Base-by-base conservation (phyloP, 495 filamentous ascomycete species). In the Cercophora scortea region DNA sequence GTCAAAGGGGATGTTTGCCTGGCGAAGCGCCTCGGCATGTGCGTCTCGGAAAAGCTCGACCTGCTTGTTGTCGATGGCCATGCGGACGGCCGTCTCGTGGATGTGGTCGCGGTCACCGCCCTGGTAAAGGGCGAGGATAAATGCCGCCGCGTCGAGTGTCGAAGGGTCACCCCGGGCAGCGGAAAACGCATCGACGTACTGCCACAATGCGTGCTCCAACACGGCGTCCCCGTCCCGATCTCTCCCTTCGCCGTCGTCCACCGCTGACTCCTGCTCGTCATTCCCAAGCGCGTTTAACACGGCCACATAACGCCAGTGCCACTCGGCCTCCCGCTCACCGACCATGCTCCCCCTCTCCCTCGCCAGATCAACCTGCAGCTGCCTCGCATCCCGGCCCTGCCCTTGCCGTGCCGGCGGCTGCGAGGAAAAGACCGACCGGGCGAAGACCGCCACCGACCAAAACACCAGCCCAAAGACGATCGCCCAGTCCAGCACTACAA, bases 401-500 rank as follows among this genome's bases (percentile, higher is more conserved):
- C 25, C 25, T 25, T 5, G 25, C 25, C 25, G 25, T 5, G 25
- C 5, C 10, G 8, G 15, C 13, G 40, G 17, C 39, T 15, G 47
- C 13, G 12, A 5, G 7, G 11, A 25, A 33, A 52, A 8, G n/a
- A 57, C 19, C 0, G 54, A 17, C 46, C 49, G 38, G 8, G 34
- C 45, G 10, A 57, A 33, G 36, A 57, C 49, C 12, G 42, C 40
- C n/a, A 57, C 34, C 1, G 54, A 57, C 54, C 54, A 57, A 39
- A 57, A 43, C 13, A 57, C 54, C 45, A 57, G 19, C 25, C 50
- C 54, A 34, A 52, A 52, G 1, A 57, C 50, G 6, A 57, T 50
- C 0, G 49, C 50, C 54, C 54, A 57, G 49, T 57, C 54, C 19
- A 57, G 15, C 13, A 57, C 47, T 6, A 57, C 45, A 32, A 57